Evolutionary conservation across 2,329 filamentous ascomycete species (phyloP).

Genomic region (Ceratocystis variospora): DNA sequence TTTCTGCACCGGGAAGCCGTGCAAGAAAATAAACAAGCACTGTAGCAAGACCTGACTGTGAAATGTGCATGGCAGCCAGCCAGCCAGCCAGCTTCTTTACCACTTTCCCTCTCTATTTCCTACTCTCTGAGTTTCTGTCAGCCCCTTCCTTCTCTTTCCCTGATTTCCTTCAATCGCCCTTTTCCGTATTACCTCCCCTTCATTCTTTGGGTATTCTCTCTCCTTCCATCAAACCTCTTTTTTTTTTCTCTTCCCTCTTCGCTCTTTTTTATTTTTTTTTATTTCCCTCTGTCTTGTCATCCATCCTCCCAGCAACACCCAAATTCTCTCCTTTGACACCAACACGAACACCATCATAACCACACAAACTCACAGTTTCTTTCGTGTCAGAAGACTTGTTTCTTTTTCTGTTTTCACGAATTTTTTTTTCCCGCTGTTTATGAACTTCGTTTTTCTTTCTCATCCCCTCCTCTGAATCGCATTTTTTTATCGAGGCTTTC

Average conservation of each 20-base stretch:
- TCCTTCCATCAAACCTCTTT: conserved; percentile 19
- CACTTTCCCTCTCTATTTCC: too few relatives aligned
- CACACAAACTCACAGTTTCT: background rate
- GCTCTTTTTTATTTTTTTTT: background rate
- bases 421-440: background rate
- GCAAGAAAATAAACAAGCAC: background rate
- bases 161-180: conserved; percentile 5
- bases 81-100: conserved; percentile 12
- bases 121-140: background rate
- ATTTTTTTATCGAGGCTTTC: conserved; percentile 16
- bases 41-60: background rate
- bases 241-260: conserved; percentile 13
- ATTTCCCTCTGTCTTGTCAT: conserved; percentile 3
- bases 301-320: conserved; percentile 6
- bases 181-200: conserved; percentile 11
- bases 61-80: background rate
- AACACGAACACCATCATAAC: background rate
- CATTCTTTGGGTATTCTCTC: conserved; percentile 17
- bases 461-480: background rate
- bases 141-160: conserved; percentile 1
- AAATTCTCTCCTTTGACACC: background rate
- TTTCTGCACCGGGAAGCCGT: background rate
- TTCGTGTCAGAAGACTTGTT: background rate
- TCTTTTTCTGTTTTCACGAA: conserved; percentile 2
- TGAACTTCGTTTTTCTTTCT: conserved; percentile 12